A percentile compares a stretch with the other conserved stretches of the same genome.
These are phyloP conservation scores for Brasenia schreberi DNA, from an alignment of 164 flowering plant species.

Conservation along the genomic window DNA sequence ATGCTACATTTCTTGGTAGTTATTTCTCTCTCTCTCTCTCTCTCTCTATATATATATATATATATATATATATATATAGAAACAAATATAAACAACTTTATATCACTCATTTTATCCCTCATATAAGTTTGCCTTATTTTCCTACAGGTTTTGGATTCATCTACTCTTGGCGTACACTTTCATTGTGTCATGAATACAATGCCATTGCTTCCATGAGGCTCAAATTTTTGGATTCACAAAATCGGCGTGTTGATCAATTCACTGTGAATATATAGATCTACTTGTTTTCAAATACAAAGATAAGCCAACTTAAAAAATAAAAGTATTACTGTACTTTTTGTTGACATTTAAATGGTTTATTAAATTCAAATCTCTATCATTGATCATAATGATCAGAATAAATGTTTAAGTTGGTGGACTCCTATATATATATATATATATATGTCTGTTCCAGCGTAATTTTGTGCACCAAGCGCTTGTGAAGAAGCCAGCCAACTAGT, in stretches of 20 bases:
- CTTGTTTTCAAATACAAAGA: not conserved
- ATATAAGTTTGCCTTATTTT: not conserved
- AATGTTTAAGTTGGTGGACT: no score
- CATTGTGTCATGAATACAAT: slow-evolving; percentile 77
- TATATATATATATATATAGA: no score
- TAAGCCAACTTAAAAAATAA: no score
- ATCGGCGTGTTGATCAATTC: slow-evolving; percentile 72
- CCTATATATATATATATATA: no score
- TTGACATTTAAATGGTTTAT: no score
- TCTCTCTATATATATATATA: no score
- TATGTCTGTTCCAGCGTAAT: no score
- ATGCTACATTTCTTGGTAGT: slow-evolving; percentile 3
- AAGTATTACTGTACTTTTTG: no score
- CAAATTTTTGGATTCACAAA: slow-evolving; percentile 63
- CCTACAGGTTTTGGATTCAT: slow-evolving; percentile 69
- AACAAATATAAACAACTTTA: not conserved
- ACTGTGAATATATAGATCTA: slow-evolving; percentile 41
- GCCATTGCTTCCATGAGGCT: slow-evolving; percentile 69
- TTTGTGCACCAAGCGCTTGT: no score
- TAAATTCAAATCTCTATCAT: no score
- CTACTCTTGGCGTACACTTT: slow-evolving; percentile 60
- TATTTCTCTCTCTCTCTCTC: not conserved
- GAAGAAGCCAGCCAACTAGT: no score
- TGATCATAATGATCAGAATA: no score
- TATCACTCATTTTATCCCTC: not conserved